phyloP scores from a whole-genome alignment of 768 basidiomycete genomes.

The Scleroderma bovista region DNA sequence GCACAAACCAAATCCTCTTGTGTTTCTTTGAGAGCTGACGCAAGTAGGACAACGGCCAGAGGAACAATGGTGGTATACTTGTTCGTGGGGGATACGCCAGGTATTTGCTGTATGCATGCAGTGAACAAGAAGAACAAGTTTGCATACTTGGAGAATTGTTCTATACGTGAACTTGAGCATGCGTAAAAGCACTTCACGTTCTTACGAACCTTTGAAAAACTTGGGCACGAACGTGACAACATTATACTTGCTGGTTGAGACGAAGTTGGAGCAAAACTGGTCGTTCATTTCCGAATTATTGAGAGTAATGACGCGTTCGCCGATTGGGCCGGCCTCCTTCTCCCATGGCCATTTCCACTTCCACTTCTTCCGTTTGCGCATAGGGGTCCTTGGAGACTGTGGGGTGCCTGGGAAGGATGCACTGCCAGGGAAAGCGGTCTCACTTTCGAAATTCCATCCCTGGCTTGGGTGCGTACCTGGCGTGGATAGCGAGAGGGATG shows the following conservation, averaged over 20 bases:
- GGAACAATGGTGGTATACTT: conserved; percentile 92
- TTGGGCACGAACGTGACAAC: conserved; percentile 82
- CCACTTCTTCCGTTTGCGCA: conserved; percentile 13
- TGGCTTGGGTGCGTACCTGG: conserved; percentile 45
- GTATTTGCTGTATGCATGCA: conserved; percentile 95
- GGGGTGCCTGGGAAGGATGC: conserved; percentile 33
- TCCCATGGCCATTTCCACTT: conserved; percentile 83
- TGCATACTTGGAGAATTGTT: conserved; percentile 98
- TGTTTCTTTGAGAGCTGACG: conserved; percentile 91
- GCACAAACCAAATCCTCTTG: conserved; percentile 85
- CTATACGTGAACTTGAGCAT: conserved; percentile 35
- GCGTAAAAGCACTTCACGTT: neutral
- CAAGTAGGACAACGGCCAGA: conserved; percentile 80
- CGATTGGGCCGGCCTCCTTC: conserved; percentile 56
- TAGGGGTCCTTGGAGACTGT: conserved; percentile 10
- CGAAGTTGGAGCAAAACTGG: conserved; percentile 74
- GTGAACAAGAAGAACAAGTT: conserved; percentile 99
- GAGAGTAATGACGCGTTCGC: conserved; percentile 77
- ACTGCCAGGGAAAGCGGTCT: conserved; percentile 45
- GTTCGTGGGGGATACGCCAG: conserved; percentile 95
- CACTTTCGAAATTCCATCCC: conserved; percentile 73
- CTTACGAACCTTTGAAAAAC: conserved; percentile 76
- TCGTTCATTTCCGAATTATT: conserved; percentile 67
- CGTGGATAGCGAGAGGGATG: conserved; percentile 36
- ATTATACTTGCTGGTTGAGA: conserved; percentile 96